phyloP scores from a whole-genome alignment of 345 rosid genomes.

The Arabis hirsuta region DNA sequence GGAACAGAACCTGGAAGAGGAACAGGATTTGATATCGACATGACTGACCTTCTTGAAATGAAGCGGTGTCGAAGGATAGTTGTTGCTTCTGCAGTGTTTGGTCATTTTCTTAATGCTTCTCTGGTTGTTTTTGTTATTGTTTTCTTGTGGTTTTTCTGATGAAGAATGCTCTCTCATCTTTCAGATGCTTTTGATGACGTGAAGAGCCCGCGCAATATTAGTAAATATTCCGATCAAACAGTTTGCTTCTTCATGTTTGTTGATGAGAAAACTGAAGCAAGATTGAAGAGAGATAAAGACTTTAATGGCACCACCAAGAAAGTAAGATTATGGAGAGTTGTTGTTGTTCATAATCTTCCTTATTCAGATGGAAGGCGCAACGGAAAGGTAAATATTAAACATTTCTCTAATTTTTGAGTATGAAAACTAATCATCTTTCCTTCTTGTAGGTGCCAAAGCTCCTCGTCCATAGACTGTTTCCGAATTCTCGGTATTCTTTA shows the following conservation, averaged over 20 bases:
- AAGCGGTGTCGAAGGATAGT: slow-evolving; percentile 76
- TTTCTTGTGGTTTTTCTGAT: slow-evolving; percentile 25
- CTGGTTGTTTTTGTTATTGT: slow-evolving; percentile 15
- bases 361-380: slow-evolving; percentile 80
- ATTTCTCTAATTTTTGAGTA: background rate
- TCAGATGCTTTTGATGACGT: slow-evolving; percentile 83
- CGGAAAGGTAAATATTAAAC: slow-evolving; percentile 60
- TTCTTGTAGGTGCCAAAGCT: slow-evolving; percentile 33
- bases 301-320: slow-evolving; percentile 54
- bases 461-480: slow-evolving; percentile 73
- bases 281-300: slow-evolving; percentile 55
- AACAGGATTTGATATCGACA: slow-evolving; percentile 80
- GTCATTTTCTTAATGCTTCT: slow-evolving; percentile 42
- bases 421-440: background rate
- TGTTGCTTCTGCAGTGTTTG: slow-evolving; percentile 89
- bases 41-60: slow-evolving; percentile 74
- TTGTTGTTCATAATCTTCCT: slow-evolving; percentile 77
- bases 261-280: slow-evolving; percentile 79
- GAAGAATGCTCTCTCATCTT: background rate
- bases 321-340: slow-evolving; percentile 82
- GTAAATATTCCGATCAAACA: slow-evolving; percentile 66
- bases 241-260: slow-evolving; percentile 88
- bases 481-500: slow-evolving; percentile 76
- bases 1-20: slow-evolving; percentile 72
- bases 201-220: slow-evolving; percentile 70